phyloP scores from a whole-genome alignment of 2,329 filamentous ascomycete genomes.

The Exophiala sp. region DNA sequence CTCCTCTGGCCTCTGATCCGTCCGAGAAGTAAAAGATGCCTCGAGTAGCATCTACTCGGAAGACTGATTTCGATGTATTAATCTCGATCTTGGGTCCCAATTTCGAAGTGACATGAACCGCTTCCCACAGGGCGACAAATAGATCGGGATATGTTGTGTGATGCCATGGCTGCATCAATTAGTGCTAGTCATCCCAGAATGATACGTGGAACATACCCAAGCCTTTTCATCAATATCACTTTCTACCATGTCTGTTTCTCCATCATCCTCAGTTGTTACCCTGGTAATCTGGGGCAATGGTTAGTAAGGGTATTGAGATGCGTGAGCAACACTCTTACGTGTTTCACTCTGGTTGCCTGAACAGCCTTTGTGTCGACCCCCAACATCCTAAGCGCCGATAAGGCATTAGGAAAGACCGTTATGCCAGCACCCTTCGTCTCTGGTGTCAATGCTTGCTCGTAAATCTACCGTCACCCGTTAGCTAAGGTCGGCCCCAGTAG shows the following conservation, averaged over 20 bases:
- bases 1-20: conserved; percentile 42
- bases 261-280: background rate
- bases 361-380: conserved; percentile 3
- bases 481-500: conserved; percentile 16
- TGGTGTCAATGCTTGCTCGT: conserved; percentile 48
- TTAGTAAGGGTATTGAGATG: background rate
- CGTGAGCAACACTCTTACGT: background rate
- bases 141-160: conserved; percentile 15
- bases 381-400: conserved; percentile 1
- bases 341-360: conserved; percentile 7
- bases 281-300: background rate
- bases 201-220: conserved; percentile 3
- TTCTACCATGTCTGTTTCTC: background rate
- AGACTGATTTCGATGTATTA: background rate
- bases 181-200: background rate
- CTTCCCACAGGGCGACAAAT: conserved; percentile 2
- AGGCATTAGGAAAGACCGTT: conserved; percentile 49
- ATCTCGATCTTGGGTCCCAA: conserved; percentile 5
- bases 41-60: conserved; percentile 31
- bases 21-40: conserved; percentile 46
- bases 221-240: conserved; percentile 1
- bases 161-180: conserved; percentile 8
- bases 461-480: conserved; percentile 46
- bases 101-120: background rate
- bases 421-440: conserved; percentile 49